Conservation (phyloP, 176 grass and related monocot genomes). For the Aechmea fasciata region DNA sequence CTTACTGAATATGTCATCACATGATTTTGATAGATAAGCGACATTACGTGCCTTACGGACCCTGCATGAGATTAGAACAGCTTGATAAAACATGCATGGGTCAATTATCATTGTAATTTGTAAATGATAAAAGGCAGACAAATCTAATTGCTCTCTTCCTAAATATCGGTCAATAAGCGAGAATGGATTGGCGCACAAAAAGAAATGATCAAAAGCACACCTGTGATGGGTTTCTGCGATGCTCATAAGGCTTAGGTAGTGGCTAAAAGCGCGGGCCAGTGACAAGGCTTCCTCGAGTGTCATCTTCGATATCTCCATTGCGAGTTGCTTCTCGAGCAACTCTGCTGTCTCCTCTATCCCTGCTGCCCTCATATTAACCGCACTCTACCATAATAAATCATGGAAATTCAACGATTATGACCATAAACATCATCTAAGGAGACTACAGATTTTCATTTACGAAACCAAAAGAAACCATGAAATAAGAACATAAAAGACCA, state of each 20-base stretch:
- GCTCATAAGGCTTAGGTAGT: conserved; percentile 84
- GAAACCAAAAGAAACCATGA: too few relatives aligned
- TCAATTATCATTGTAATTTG: neutral
- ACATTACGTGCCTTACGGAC: conserved; percentile 49
- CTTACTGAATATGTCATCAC: conserved; percentile 78
- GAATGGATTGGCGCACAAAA: neutral
- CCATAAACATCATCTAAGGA: neutral
- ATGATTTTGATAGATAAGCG: conserved; percentile 57
- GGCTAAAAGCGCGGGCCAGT: conserved; percentile 74
- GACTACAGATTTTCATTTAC: too few relatives aligned
- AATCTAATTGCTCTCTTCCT: neutral
- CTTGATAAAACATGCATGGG: neutral
- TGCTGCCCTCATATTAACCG: conserved; percentile 57
- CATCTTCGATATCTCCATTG: conserved; percentile 62
- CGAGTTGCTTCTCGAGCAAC: conserved; percentile 67
- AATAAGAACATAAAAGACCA: too few relatives aligned
- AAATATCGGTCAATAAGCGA: neutral
- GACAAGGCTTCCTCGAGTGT: conserved; percentile 58
- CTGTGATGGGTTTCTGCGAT: conserved; percentile 87
- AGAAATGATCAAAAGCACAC: conserved; percentile 28
- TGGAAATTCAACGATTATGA: neutral
- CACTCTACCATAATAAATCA: conserved; percentile 37
- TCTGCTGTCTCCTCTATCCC: conserved; percentile 67
- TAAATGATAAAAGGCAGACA: too few relatives aligned
- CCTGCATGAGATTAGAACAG: conserved; percentile 16